Evolutionary conservation across 2,329 filamentous ascomycete genomes (phyloP).

Genomic region (Colletotrichum tofieldiae): DNA sequence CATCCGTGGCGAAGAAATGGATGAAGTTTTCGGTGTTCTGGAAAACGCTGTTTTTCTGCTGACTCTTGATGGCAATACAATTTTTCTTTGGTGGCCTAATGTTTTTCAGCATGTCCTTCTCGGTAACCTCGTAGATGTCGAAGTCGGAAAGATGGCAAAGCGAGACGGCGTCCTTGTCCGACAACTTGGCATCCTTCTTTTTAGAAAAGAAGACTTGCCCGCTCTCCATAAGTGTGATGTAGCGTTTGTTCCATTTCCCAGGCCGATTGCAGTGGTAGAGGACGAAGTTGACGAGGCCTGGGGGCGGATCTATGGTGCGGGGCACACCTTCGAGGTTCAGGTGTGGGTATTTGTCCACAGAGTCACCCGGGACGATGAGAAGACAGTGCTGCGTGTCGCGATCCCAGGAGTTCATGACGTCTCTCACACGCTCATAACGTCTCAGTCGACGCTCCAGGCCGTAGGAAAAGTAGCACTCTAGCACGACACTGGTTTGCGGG

Average conservation of each 20-base stretch:
- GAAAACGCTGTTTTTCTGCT: conserved; percentile 90
- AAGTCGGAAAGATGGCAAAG: conserved; percentile 93
- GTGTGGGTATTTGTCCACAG: conserved; percentile 69
- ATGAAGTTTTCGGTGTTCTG: conserved; percentile 87
- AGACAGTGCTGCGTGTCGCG: conserved; percentile 83
- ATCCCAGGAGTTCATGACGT: conserved; percentile 95
- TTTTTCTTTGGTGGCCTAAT: conserved; percentile 88
- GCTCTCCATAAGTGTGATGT: conserved; percentile 79
- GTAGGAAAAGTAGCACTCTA: conserved; percentile 83
- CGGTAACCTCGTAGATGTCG: conserved; percentile 87
- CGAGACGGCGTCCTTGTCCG: conserved; percentile 77
- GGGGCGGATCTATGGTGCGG: conserved; percentile 70
- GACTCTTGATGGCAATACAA: conserved; percentile 92
- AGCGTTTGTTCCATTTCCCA: conserved; percentile 91
- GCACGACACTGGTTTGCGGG: conserved; percentile 76
- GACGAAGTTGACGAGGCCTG: conserved; percentile 74
- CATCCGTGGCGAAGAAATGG: conserved; percentile 91
- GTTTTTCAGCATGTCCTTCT: conserved; percentile 76
- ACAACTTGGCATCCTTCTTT: conserved; percentile 71
- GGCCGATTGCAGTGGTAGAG: conserved; percentile 86
- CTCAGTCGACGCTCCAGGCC: conserved; percentile 88
- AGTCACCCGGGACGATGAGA: conserved; percentile 74
- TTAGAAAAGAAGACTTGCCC: conserved; percentile 83
- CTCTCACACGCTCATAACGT: conserved; percentile 87
- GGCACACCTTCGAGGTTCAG: conserved; percentile 78